Evolutionary conservation across 352 stramenopile species (phyloP).

Genomic region (Phytophthora tubulina): DNA sequence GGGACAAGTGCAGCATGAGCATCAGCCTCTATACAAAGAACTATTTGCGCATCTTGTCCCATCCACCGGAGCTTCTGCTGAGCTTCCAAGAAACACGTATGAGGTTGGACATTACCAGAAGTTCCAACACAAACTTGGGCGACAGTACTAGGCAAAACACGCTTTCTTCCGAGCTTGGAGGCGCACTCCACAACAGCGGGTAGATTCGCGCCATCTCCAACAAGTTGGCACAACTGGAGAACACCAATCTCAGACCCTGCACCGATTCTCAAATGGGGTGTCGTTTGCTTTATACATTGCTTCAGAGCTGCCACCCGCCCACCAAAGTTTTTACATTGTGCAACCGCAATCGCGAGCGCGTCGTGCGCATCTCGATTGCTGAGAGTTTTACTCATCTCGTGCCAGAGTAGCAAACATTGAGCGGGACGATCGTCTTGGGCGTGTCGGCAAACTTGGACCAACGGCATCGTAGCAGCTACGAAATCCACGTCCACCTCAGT

Average conservation of each 20-base stretch:
- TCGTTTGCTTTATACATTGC: slow-evolving; percentile 42
- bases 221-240: slow-evolving; percentile 43
- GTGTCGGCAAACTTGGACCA: slow-evolving; percentile 47
- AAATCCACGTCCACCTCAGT: background rate
- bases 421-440: slow-evolving; percentile 42
- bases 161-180: slow-evolving; percentile 30
- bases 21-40: slow-evolving; percentile 45
- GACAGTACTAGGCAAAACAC: slow-evolving; percentile 31
- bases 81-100: slow-evolving; percentile 56
- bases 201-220: slow-evolving; percentile 22
- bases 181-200: slow-evolving; percentile 36
- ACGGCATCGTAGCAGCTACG: slow-evolving; percentile 17
- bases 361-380: slow-evolving; percentile 32
- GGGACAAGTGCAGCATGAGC: slow-evolving; percentile 24
- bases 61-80: slow-evolving; percentile 64
- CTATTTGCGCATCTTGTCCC: slow-evolving; percentile 33
- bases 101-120: slow-evolving; percentile 20
- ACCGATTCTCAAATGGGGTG: slow-evolving; percentile 26
- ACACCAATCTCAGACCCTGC: slow-evolving; percentile 16
- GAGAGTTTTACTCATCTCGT: slow-evolving; percentile 39
- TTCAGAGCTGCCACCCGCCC: slow-evolving; percentile 34
- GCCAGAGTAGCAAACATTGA: slow-evolving; percentile 50
- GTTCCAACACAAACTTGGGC: slow-evolving; percentile 45
- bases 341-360: slow-evolving; percentile 5
- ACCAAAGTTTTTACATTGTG: slow-evolving; percentile 31